Base-by-base conservation (phyloP, 768 basidiomycete genomes). In the Collybiopsis confluens region DNA sequence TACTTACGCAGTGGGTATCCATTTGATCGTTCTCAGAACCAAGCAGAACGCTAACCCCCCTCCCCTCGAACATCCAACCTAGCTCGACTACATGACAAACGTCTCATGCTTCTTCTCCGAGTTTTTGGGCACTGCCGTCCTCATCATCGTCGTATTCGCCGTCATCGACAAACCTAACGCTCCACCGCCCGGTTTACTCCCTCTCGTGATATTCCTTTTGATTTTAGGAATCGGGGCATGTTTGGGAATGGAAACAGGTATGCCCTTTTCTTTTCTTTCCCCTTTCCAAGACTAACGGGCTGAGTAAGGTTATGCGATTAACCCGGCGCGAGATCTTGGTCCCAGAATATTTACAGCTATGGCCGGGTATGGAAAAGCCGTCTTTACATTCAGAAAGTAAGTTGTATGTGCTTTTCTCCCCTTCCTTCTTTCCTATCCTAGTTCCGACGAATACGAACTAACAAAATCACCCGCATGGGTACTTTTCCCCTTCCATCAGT, bases 331-430 rank as follows among this genome's bases (percentile, higher is more conserved):
- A 61, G 81, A 83, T 65, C 64, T 83, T 30, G 88, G 88, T 16
- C 88, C 88, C 6, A 77, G 88, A 24, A 67, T 90, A 47, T 65
- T 88, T 59, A 86, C 85, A 1, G 78, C 86, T 4, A 82, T 88
- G 76, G 85, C 78, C 7, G 88, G 87, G 2, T 90, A 87, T 59
- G 86, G 86, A 28, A 72, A 65, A 35, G 63, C 67, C 48, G 71
- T 76, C 8, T 76, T 66, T 54, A 70, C 66, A 10, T 76, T 70
- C 57, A 63, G 74, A 58, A 72, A 69, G 73, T 80, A 65, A 43
- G 79, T 66, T 27, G 64, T 59, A 62, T 40, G 36, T 18, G 13
- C 6, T 36, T 16, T 52, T 4, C 9, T 43, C 13, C 37, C 24
- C 42, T 28, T 16, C 15, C 30, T 36, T n/a, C 20, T 18, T 26